Conservation (phyloP, 2,329 filamentous ascomycete genomes). For the Paraphoma chrysanthemicola region DNA sequence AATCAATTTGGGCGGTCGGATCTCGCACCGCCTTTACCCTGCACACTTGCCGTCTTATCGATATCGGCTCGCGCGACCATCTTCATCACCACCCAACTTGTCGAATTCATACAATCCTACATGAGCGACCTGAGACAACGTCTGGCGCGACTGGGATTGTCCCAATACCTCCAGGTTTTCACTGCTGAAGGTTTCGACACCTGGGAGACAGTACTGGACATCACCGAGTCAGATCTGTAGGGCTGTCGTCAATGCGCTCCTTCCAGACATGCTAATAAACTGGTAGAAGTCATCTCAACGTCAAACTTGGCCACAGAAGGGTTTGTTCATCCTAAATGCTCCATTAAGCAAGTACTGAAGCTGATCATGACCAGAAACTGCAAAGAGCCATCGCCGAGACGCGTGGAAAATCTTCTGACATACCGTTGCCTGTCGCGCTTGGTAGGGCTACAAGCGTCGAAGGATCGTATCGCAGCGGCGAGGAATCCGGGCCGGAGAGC, state of each 20-base stretch:
- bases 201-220: slow-evolving; percentile 83
- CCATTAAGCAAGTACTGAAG: slow-evolving; percentile 7
- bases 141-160: slow-evolving; percentile 77
- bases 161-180: slow-evolving; percentile 77
- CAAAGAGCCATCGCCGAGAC: slow-evolving; percentile 81
- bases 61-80: slow-evolving; percentile 6
- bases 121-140: slow-evolving; percentile 72
- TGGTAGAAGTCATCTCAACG: slow-evolving; percentile 72
- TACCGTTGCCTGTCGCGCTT: slow-evolving; percentile 45
- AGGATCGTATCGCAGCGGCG: slow-evolving; percentile 60
- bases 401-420: slow-evolving; percentile 59
- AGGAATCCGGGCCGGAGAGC: slow-evolving; percentile 58
- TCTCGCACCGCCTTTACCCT: slow-evolving; percentile 3
- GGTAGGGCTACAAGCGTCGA: slow-evolving; percentile 61
- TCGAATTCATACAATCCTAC: slow-evolving; percentile 32
- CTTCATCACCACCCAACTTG: slow-evolving; percentile 7
- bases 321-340: slow-evolving; percentile 56
- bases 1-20: slow-evolving; percentile 56
- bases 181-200: slow-evolving; percentile 82
- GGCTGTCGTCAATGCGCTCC: slow-evolving; percentile 35
- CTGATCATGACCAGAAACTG: slow-evolving; percentile 66
- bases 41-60: slow-evolving; percentile 8
- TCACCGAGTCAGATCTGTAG: slow-evolving; percentile 83
- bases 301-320: slow-evolving; percentile 81
- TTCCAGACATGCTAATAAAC: slow-evolving; percentile 13